Conservation (phyloP, 2,329 filamentous ascomycete genomes). For the Talaromyces sp. region DNA sequence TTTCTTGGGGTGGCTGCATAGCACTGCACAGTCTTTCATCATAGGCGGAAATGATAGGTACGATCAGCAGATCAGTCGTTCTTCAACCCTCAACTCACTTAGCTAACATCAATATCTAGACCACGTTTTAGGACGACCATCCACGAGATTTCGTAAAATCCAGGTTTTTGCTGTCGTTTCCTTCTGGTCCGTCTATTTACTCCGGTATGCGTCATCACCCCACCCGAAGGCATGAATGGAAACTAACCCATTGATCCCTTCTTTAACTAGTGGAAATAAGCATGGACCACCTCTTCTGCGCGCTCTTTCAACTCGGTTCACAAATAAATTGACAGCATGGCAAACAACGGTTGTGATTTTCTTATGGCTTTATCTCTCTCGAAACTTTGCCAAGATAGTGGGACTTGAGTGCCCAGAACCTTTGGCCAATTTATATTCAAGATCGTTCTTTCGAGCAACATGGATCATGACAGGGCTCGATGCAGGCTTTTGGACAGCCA, state of each 20-base stretch:
- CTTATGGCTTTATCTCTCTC: conserved; percentile 85
- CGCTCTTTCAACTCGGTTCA: conserved; percentile 70
- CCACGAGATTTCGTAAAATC: conserved; percentile 85
- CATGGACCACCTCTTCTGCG: conserved; percentile 83
- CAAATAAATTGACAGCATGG: conserved; percentile 77
- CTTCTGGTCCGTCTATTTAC: conserved; percentile 87
- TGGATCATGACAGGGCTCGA: conserved; percentile 95
- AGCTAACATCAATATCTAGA: conserved; percentile 52
- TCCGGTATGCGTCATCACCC: conserved; percentile 59
- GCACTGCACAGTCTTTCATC: background rate
- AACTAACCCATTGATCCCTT: background rate
- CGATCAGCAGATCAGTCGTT: background rate
- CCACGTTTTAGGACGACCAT: conserved; percentile 89
- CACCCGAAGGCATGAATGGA: background rate
- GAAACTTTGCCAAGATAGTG: conserved; percentile 91
- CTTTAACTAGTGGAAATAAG: conserved; percentile 67
- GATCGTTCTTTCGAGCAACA: conserved; percentile 91
- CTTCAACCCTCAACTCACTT: background rate
- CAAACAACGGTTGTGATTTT: conserved; percentile 85
- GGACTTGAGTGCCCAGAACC: conserved; percentile 92
- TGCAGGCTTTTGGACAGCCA: conserved; percentile 97
- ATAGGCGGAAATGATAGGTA: background rate
- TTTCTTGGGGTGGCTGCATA: background rate
- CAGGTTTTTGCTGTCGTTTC: conserved; percentile 89
- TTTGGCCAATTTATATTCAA: conserved; percentile 88